Base-by-base conservation (phyloP, 805 yeast genomes). In the Lipomyces chichibuensis region DNA sequence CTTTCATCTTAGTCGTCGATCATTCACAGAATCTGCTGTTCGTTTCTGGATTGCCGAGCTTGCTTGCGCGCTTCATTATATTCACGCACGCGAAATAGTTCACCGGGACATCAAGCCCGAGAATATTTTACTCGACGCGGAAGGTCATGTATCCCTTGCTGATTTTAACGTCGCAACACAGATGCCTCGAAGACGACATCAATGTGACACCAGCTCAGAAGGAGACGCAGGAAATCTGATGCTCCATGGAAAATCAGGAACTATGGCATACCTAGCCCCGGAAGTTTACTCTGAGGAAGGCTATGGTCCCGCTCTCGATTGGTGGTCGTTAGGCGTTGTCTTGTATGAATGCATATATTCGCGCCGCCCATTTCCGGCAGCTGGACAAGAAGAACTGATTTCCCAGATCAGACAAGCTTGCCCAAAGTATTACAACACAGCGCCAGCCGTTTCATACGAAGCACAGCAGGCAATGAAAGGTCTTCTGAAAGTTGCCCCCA, bases 391-490 rank as follows among this genome's bases (percentile, higher is more conserved):
- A 11, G 53, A 59, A 29, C 63, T 69, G 35, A 37, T 57, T 23
- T 43, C 56, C 2, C 67, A 63, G 29, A 63, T 69, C 23, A 39
- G 20, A 9, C 51, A 29, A 13, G 70, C 65, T 2, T n/a, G 11
- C 8, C 65, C 67, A 2, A 23, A 51, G 9, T 69, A 33, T 32
- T 54, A 46, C n/a, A 25, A 43, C 33, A 59, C 65, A 83, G 54
- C 88, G 87, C 70, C 69, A 14, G 60, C 67, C 6, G 82, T 82
- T 58, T 87, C 90, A 0, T 84, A 85, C 2, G 84, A 81, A 32
- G 97, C 97, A 0, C 87, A 85, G 72, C 93, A 91, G 76, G 80
- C 95, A 64, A 88, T 95, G 55, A 74, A 75, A 35, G 83, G 81
- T 70, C 79, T 96, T 35, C 80, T 95, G 57, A 81, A 82, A 1